Base-by-base conservation (phyloP, 768 basidiomycete genomes). In the Rhizopogon roseolus region DNA sequence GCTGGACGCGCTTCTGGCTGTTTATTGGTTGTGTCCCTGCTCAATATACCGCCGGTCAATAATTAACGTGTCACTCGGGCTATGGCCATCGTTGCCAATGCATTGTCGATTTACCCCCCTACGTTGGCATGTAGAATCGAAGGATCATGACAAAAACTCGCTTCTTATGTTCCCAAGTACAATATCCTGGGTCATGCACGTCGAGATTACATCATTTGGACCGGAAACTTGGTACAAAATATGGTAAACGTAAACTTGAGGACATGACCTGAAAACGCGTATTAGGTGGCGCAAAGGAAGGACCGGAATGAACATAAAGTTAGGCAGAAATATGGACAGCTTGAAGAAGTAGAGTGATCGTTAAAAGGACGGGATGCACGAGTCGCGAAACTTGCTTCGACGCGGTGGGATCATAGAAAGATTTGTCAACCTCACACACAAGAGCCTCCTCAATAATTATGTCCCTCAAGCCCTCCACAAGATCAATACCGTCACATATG, bases 391-490 rank as follows among this genome's bases (percentile, higher is more conserved):
- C 84, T 52, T 87, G 84, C 70, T 93, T 91, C 41, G 78, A 76
- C 6, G 88, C 90, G 1, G 84, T 80, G 1, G 96, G 96, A 68
- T 98, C 96, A 66, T 86, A 92, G 81, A 93, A 98, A 29, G 90
- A 86, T 7, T 94, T 94, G 58, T 98, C 95, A 13, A 98, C 91
- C 68, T 98, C 95, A 48, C 96, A 83, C 9, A 98, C 90, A 1
- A 96, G 97, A 9, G 96, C 90, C 63, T 99, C 97, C 64, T 99
- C 97, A 44, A 97, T 95, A 89, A 98, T 90, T 42, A 87, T 79
- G 59, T 94, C 93, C 88, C 93, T 92, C 89, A 93, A 91, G 34
- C 93, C 92, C 54, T 92, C 90, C 49, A 84, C 80, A 59, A 93
- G 85, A 67, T 90, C n/a, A n/a, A n/a, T n/a, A n/a, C n/a, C n/a